These are phyloP conservation scores for Arthrobotrys sphaeroides DNA, from an alignment of 2,329 filamentous ascomycete species.

Conservation along the genomic window DNA sequence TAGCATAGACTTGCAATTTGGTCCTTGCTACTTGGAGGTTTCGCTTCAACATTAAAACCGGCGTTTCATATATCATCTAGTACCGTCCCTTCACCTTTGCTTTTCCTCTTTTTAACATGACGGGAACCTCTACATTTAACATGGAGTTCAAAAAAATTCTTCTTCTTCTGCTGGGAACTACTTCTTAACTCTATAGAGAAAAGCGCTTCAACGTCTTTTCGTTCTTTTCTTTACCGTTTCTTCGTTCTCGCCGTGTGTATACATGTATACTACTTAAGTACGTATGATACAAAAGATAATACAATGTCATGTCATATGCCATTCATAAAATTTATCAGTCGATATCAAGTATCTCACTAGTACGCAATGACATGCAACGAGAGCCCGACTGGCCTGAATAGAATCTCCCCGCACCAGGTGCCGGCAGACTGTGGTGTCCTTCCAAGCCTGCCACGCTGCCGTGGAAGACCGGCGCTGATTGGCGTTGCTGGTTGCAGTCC, in stretches of 20 bases:
- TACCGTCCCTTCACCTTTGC: background rate
- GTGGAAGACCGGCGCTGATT: background rate
- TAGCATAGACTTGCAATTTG: background rate
- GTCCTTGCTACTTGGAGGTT: background rate
- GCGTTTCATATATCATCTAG: slow-evolving; percentile 37
- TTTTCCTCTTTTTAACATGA: slow-evolving; percentile 45
- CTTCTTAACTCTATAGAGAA: slow-evolving; percentile 27
- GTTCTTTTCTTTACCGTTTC: background rate
- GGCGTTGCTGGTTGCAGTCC: slow-evolving; percentile 22
- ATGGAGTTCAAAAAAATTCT: slow-evolving; percentile 53
- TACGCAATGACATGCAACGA: background rate
- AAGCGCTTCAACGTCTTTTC: slow-evolving; percentile 44
- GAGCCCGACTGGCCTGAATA: background rate
- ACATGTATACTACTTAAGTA: slow-evolving; percentile 17
- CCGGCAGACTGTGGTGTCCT: no score
- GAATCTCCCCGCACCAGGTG: no score
- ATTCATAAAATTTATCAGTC: background rate
- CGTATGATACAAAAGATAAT: background rate
- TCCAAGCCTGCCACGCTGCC: background rate
- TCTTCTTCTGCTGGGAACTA: slow-evolving; percentile 19
- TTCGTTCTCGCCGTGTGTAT: background rate
- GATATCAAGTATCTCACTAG: no score
- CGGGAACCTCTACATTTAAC: slow-evolving; percentile 52
- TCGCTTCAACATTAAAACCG: slow-evolving; percentile 2
- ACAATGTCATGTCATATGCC: background rate